These are phyloP conservation scores for Fusarium nodosum DNA, from an alignment of 2,329 filamentous ascomycete genomes.

Conservation along the genomic window DNA sequence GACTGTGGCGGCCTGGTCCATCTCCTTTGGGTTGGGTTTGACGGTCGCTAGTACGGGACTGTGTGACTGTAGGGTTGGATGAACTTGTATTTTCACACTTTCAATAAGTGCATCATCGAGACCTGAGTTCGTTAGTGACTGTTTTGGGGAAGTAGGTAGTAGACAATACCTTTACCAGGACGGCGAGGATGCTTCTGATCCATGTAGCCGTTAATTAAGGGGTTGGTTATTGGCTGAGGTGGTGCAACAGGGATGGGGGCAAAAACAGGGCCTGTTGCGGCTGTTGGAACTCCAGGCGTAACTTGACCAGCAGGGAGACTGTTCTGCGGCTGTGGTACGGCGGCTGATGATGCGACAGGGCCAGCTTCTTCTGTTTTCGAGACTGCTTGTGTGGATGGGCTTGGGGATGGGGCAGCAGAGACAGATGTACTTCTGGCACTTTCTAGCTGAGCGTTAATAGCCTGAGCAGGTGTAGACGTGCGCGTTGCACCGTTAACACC, in stretches of 20 bases:
- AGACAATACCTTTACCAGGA: conserved; percentile 59
- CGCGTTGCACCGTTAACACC: conserved; percentile 42
- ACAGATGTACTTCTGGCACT: conserved; percentile 58
- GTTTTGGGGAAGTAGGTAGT: too few relatives aligned
- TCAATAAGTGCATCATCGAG: conserved; percentile 74
- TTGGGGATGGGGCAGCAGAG: conserved; percentile 59
- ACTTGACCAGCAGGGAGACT: conserved; percentile 40
- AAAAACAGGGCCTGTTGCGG: conserved; percentile 17
- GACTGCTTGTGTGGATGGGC: conserved; percentile 57
- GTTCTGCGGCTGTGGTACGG: conserved; percentile 22
- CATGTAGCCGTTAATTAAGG: conserved; percentile 52
- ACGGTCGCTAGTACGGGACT: conserved; percentile 74
- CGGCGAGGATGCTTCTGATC: conserved; percentile 57
- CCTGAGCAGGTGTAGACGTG: conserved; percentile 40
- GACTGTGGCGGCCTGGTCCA: conserved; percentile 79
- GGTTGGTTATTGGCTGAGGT: conserved; percentile 48
- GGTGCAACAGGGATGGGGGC: conserved; percentile 38
- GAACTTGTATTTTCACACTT: conserved; percentile 74
- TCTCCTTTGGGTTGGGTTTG: conserved; percentile 73
- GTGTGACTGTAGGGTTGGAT: conserved; percentile 73
- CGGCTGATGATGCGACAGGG: conserved; percentile 46
- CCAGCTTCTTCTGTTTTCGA: conserved; percentile 56
- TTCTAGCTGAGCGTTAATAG: conserved; percentile 50
- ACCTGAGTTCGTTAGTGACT: conserved; percentile 56
- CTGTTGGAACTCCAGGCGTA: conserved; percentile 8